These are phyloP conservation scores for Rhododendron ferrugineum DNA, from an alignment of 148 eudicot genomes.

Conservation along the genomic window DNA sequence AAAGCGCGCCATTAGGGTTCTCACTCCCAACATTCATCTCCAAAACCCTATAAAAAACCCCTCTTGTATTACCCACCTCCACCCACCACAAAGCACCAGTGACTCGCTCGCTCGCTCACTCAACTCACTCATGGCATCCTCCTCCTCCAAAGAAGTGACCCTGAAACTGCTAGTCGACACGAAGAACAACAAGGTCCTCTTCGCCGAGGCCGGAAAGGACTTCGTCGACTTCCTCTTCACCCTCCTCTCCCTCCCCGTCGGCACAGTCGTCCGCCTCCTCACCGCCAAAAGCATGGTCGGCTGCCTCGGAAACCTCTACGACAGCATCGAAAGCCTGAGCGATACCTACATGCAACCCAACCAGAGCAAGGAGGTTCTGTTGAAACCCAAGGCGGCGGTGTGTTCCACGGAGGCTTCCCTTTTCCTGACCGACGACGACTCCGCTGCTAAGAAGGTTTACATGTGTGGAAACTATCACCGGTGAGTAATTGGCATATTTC, in stretches of 20 bases:
- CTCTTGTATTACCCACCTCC: no score
- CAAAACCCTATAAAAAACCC: background rate
- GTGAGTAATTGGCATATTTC: background rate
- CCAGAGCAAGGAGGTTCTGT: background rate
- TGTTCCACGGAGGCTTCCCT: background rate
- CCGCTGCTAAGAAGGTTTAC: background rate
- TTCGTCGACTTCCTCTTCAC: constrained; percentile 1
- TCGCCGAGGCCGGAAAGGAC: constrained; percentile 3
- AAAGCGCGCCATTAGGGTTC: background rate
- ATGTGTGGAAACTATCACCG: background rate
- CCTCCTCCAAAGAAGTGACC: background rate
- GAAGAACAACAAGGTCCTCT: background rate
- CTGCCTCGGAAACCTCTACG: background rate
- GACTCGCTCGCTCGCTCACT: no score
- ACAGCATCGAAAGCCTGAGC: background rate
- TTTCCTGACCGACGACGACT: background rate
- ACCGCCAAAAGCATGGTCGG: background rate
- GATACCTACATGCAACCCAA: background rate
- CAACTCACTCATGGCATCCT: background rate
- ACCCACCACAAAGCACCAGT: background rate
- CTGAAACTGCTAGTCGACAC: background rate
- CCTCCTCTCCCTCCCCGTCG: background rate
- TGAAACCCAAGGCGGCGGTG: background rate
- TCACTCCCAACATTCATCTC: background rate
- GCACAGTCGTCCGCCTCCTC: constrained; percentile 2